Base-by-base conservation (phyloP, 2,329 filamentous ascomycete genomes). In the Monosporascus sp. region DNA sequence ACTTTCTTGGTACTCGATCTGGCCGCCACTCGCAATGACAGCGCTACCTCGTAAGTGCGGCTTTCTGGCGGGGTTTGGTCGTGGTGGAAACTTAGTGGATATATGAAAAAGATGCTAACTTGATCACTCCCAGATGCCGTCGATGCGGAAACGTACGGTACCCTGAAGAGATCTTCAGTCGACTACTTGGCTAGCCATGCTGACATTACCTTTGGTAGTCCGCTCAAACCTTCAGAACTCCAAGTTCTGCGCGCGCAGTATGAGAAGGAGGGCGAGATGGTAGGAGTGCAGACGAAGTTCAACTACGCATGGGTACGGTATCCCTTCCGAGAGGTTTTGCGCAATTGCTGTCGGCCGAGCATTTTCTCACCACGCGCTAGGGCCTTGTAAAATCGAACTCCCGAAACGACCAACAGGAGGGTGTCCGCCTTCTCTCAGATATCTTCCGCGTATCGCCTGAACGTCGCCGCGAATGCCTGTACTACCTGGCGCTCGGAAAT, bases 241-340 rank as follows among this genome's bases (percentile, higher is more conserved):
- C 86, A 92, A 71, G 94, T 97, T 58, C 81, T 99, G 51, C 89
- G 93, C 60, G 80, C 89, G 56, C 94, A 99, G 72, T 99, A 94
- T 71, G 93, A 97, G 70, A 96, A 96, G 70, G 94, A 99, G 75
- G 94, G 93, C 62, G 90, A 96, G 66, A 95, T 96, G 78, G 93
- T 96, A 56, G 92, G 93, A 55, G 84, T 99, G 41, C 94, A 99
- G 74, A 99, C 94, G 57, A 97, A 97, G 71, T 99, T 99, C 83
- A 99, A 99, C 84, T 97, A 93, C 72, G 93, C 94, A 69, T 99
- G 94, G 94, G 91, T 96, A 83, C 53, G 78, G 91, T 96, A 83
- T 54, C 78, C 63, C 37, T 37, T 22, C 51, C 20, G 44, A 20
- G n/a, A 18, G 35, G 6, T 38, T 15, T 48, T 45, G 54, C 53